These are phyloP conservation scores for Alternaria triticina DNA, from an alignment of 2,329 filamentous ascomycete genomes.

Conservation along the genomic window DNA sequence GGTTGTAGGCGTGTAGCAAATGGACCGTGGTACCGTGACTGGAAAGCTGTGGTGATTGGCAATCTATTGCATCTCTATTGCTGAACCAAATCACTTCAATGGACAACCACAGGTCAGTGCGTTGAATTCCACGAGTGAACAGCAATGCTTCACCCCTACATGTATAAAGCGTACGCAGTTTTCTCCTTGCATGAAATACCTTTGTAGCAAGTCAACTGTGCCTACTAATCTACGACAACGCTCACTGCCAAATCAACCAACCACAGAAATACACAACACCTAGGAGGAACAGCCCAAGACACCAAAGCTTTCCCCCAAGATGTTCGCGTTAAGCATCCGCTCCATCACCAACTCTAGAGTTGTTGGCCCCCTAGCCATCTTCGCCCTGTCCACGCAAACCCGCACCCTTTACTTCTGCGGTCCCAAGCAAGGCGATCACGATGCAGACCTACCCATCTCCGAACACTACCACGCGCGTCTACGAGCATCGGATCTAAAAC, in stretches of 20 bases:
- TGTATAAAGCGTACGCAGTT: neutral
- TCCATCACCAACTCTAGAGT: neutral
- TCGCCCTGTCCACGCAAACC: neutral
- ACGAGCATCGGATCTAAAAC: neutral
- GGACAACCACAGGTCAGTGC: neutral
- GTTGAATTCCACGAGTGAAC: neutral
- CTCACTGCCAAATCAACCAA: neutral
- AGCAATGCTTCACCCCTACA: neutral
- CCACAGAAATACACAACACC: neutral
- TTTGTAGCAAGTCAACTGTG: neutral
- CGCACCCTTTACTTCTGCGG: slow-evolving; percentile 4
- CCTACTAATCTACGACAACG: neutral
- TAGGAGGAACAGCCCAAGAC: neutral
- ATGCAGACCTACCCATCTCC: neutral
- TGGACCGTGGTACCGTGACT: neutral
- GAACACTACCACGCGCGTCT: neutral
- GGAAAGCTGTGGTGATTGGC: neutral
- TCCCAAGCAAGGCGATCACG: neutral
- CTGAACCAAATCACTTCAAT: neutral
- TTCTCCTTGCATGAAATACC: neutral
- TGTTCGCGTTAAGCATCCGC: neutral
- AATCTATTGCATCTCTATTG: neutral
- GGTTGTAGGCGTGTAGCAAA: neutral
- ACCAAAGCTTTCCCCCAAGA: neutral
- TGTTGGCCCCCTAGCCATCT: neutral